A percentile compares a stretch with the other conserved stretches of the same genome.
Conservation (phyloP, 345 rosid species). For the Eucalyptus victrix region DNA sequence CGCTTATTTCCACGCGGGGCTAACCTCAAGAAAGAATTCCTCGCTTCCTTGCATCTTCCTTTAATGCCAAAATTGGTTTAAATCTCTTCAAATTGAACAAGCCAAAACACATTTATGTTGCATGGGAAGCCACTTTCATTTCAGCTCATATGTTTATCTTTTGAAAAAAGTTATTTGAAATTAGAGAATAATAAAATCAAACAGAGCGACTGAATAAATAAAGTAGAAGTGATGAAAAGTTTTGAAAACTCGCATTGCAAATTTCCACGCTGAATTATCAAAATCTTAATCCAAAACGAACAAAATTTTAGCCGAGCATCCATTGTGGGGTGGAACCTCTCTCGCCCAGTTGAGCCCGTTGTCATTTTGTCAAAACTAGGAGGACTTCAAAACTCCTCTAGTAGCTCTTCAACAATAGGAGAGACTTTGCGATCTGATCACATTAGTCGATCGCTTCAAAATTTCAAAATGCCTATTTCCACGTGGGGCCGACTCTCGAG, state of each 20-base stretch:
- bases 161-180: too few species aligned
- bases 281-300: background rate
- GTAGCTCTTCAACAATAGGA: background rate
- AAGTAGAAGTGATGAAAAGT: background rate
- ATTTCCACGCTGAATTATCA: too few species aligned
- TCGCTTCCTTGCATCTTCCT: background rate
- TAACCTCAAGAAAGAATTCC: background rate
- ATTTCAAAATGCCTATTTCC: background rate
- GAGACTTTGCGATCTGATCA: background rate
- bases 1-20: background rate
- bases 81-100: background rate
- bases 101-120: background rate
- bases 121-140: background rate
- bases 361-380: background rate
- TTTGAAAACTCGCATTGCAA: too few species aligned
- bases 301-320: background rate
- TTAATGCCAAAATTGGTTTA: background rate
- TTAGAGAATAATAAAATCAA: too few species aligned
- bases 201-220: background rate
- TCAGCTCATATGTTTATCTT: too few species aligned
- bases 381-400: background rate
- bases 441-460: background rate
- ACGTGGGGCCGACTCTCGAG: fast-evolving
- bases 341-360: background rate
- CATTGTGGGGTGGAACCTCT: too few species aligned